Conservation (phyloP, 495 filamentous ascomycete species). For the Penicillium bialowiezense region DNA sequence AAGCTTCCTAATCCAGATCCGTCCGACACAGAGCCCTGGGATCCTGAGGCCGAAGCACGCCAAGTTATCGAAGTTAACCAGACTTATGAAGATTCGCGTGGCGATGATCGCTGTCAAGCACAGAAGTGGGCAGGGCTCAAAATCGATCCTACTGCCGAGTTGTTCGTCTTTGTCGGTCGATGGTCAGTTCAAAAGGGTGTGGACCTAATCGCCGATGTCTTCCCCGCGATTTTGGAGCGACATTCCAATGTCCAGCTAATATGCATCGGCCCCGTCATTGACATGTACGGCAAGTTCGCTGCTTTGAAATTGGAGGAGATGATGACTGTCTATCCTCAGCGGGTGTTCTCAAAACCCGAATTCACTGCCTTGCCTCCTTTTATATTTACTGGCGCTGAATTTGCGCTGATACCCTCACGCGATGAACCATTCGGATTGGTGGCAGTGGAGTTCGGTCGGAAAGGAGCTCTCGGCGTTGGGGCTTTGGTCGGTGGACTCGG, state of each 20-base stretch:
- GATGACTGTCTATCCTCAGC: conserved; percentile 67
- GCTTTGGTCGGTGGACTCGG: conserved; percentile 63
- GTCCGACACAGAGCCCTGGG: conserved; percentile 64
- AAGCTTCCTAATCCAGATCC: conserved; percentile 75
- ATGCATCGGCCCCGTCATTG: conserved; percentile 70
- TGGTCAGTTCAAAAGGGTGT: conserved; percentile 79
- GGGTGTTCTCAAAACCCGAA: conserved; percentile 78
- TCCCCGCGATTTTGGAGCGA: conserved; percentile 66
- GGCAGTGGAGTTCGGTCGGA: conserved; percentile 74
- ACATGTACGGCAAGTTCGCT: conserved; percentile 75
- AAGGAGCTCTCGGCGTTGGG: conserved; percentile 72
- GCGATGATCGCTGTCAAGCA: conserved; percentile 49
- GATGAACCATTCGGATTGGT: conserved; percentile 79
- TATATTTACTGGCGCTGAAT: conserved; percentile 76
- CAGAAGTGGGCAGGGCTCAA: conserved; percentile 75
- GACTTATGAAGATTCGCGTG: conserved; percentile 55
- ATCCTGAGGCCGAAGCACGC: conserved; percentile 40
- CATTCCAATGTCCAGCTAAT: conserved; percentile 66
- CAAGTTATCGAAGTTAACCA: conserved; percentile 53
- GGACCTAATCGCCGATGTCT: conserved; percentile 75
- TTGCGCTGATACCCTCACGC: conserved; percentile 75
- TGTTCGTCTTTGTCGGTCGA: conserved; percentile 74
- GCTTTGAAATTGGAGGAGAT: conserved; percentile 67
- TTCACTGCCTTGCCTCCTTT: conserved; percentile 72
- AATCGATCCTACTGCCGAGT: conserved; percentile 63